Evolutionary conservation across 495 filamentous ascomycete species (phyloP), one percentile per base, ranked within the genome.

Genomic region (Trichocladium antarcticum): DNA sequence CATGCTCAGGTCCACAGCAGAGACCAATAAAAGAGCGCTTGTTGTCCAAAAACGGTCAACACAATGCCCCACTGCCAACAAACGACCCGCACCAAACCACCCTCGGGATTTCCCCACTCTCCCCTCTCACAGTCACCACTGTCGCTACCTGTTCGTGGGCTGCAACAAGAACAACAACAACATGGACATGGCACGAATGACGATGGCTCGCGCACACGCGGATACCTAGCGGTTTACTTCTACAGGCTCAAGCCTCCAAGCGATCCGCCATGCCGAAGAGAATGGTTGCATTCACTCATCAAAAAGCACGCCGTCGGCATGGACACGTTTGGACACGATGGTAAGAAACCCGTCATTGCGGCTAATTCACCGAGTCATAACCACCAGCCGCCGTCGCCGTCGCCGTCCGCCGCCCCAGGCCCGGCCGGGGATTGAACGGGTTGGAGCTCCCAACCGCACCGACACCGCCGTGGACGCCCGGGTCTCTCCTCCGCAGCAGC

Each of bases 361-460:
- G n/a, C n/a, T n/a, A n/a, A n/a, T n/a, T n/a, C n/a, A n/a, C 31
- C 5, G 11, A 32, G 5, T 14, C 31, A 14, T 32, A 32, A 3
- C 31, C 31, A n/a, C n/a, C n/a, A 10, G 10, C 27, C 27, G 5
- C 10, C 27, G 5, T 10, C 31, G 31, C 45, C 45, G 45, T 21
- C 19, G 27, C 37, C 14, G 28, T 12, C 37, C 37, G 17, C 20
- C 28, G 22, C 17, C 5, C 27, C n/a, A 41, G 11, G 8, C 46
- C 37, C 19, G 47, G 37, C 29, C 37, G 17, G 7, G 37, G 27
- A 8, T 2, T n/a, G 9, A 42, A 49, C 19, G 47, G 38, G n/a
- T 49, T 49, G 42, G 22, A 28, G 21, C 36, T 36, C 20, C n/a
- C 14, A 20, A 51, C 41, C 36, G 42, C 6, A 40, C 24, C 24